phyloP scores from a whole-genome alignment of 2,329 filamentous ascomycete genomes.

The Atkinsonella hypoxylon region DNA sequence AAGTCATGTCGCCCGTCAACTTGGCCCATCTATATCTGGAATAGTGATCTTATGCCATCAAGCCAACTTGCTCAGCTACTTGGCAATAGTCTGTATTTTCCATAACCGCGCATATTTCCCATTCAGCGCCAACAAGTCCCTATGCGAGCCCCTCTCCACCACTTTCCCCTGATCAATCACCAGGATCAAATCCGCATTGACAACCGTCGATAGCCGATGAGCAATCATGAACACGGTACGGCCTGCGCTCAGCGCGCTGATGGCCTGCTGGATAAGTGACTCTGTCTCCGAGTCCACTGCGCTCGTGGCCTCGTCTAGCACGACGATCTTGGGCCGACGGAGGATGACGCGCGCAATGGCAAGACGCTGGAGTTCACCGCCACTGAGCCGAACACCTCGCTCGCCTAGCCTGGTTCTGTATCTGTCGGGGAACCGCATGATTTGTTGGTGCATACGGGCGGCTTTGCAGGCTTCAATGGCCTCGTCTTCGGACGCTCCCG shows the following conservation, averaged over 20 bases:
- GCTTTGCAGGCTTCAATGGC: constrained; percentile 47
- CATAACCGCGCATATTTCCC: constrained; percentile 42
- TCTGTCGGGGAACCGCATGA: constrained; percentile 42
- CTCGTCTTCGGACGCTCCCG: constrained; percentile 48
- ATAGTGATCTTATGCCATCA: neutral
- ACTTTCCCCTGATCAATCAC: constrained; percentile 40
- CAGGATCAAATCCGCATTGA: constrained; percentile 38
- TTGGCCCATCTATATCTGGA: neutral
- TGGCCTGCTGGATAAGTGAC: constrained; percentile 30
- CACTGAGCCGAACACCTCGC: constrained; percentile 34
- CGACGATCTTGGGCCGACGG: constrained; percentile 16
- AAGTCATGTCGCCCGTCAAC: neutral
- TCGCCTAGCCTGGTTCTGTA: constrained; percentile 37
- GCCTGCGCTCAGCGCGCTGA: constrained; percentile 31
- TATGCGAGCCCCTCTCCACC: constrained; percentile 38
- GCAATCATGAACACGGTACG: constrained; percentile 42
- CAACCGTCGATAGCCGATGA: constrained; percentile 28
- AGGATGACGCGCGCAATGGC: constrained; percentile 30
- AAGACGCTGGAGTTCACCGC: constrained; percentile 38
- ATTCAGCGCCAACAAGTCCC: constrained; percentile 30
- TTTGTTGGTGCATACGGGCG: constrained; percentile 53
- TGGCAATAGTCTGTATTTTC: constrained; percentile 27
- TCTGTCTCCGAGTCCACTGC: constrained; percentile 34
- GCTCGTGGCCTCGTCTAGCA: constrained; percentile 40
- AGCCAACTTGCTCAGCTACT: neutral